Base-by-base conservation (phyloP, 208 protist genomes). In the Leishmania martiniquensis region DNA sequence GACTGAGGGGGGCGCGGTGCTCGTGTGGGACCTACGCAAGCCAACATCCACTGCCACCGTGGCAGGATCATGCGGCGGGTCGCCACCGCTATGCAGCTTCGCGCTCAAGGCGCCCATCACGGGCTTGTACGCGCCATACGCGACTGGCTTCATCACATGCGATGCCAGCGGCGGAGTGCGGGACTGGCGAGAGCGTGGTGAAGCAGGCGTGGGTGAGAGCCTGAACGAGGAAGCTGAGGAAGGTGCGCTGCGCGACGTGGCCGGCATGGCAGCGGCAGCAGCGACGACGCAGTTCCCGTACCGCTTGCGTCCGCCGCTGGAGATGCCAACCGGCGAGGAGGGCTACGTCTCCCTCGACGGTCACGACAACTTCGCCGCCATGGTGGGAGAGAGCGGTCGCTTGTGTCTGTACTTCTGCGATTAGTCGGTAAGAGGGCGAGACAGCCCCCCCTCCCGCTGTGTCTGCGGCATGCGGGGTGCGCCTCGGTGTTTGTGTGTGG, bases 121-220 rank as follows among this genome's bases (percentile, higher is more conserved):
- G 20, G 90, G 90, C 44, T 52, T 94, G 51, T 83, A 91, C 80
- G 89, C 89, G 76, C 90, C 90, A 51, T 85, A 92, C 70, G 81
- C 85, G 45, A 89, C 86, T 3, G 85, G 76, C 54, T 78, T 94
- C 39, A 65, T 94, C 34, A 87, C 86, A n/a, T 92, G 87, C 60
- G 86, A 87, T 63, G 81, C 87, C 17, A 85, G 90, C 65, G 90
- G 90, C 20, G 80, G 74, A 34, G 81, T 93, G 42, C 80, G 87
- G 54, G 68, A 84, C 75, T 93, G 89, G 89, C 70, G 73, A 9
- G 83, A 84, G n/a, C 76, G 80, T 3, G 54, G 49, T 12, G 75
- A 81, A 29, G 62, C 65, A 13, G 83, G 63, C 65, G 29, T 15
- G n/a, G 67, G 68, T 6, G 77, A 75, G 12, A 71, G 72, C 22